Percentiles rank a stretch among this genome's conserved stretches.
phyloP scores from a whole-genome alignment of 2,329 filamentous ascomycete species.

The Monosporascus ibericus region DNA sequence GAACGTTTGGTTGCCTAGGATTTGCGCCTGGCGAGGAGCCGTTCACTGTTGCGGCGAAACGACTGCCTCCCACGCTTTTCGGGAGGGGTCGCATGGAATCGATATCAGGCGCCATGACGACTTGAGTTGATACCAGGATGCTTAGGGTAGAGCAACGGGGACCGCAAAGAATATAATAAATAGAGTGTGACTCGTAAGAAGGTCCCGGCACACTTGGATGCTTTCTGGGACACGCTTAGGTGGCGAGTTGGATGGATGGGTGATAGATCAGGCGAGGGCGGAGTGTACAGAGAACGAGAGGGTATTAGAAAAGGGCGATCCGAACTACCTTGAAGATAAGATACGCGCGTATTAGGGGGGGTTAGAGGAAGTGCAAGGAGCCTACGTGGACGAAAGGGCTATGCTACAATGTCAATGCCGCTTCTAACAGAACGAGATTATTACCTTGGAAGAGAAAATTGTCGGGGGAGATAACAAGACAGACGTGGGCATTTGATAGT shows the following conservation, averaged over 20 bases:
- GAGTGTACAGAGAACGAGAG: neutral
- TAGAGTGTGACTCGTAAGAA: constrained; percentile 2
- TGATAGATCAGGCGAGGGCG: neutral
- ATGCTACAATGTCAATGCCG: neutral
- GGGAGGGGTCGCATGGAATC: constrained; percentile 61
- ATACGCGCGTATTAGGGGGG: neutral
- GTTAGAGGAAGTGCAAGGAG: neutral
- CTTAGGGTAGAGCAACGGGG: constrained; percentile 2
- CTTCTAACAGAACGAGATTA: neutral
- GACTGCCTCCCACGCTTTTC: constrained; percentile 16
- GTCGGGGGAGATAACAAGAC: neutral
- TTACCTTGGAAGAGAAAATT: neutral
- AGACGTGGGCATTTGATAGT: neutral
- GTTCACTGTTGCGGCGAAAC: constrained; percentile 18
- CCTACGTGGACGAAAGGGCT: neutral
- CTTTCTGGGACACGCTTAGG: too few species aligned
- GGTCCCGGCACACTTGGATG: neutral
- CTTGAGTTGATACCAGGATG: constrained; percentile 7
- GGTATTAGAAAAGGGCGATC: neutral
- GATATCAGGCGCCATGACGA: constrained; percentile 63
- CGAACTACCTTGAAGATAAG: neutral
- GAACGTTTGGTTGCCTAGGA: constrained; percentile 59
- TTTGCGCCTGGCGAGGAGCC: constrained; percentile 24
- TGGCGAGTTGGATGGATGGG: neutral
- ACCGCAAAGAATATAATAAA: constrained; percentile 3